A percentile compares a stretch with the other conserved stretches of the same genome.
Conservation (phyloP, 192 early-diverging fungal genomes). For the Mortierella claussenii region DNA sequence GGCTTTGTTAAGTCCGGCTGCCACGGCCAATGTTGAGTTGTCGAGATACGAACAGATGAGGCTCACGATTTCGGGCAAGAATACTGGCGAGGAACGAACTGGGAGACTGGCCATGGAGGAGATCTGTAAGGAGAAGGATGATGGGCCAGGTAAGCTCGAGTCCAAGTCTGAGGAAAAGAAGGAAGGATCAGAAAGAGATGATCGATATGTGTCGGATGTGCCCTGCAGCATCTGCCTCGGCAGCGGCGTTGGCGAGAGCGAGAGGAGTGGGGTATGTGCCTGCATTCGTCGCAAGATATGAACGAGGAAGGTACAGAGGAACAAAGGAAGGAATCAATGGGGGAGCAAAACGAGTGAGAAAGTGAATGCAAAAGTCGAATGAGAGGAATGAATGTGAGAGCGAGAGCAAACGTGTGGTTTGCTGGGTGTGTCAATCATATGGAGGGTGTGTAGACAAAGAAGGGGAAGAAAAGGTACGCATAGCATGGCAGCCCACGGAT, state of each 20-base stretch:
- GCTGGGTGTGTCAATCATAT: no score
- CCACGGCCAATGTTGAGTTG: constrained; percentile 4
- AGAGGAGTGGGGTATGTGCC: background rate
- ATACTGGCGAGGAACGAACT: background rate
- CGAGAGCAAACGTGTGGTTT: no score
- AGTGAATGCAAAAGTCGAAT: no score
- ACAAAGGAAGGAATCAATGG: background rate
- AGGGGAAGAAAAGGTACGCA: no score
- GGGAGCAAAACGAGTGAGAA: background rate
- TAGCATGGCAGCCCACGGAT: no score
- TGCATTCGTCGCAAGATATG: background rate
- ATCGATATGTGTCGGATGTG: background rate
- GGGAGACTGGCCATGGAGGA: background rate
- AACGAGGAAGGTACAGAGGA: background rate
- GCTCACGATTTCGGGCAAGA: constrained; percentile 22
- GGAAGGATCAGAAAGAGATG: background rate
- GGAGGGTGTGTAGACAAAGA: no score
- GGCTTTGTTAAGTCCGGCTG: constrained; percentile 5
- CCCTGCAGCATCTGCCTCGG: background rate
- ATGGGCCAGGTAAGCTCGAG: background rate
- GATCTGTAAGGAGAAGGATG: no score
- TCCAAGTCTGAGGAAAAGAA: background rate
- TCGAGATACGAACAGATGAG: constrained; percentile 11
- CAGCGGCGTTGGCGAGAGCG: background rate
- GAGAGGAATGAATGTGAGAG: no score